phyloP scores from a whole-genome alignment of 2,329 filamentous ascomycete species.

The Sporothrix pallida region DNA sequence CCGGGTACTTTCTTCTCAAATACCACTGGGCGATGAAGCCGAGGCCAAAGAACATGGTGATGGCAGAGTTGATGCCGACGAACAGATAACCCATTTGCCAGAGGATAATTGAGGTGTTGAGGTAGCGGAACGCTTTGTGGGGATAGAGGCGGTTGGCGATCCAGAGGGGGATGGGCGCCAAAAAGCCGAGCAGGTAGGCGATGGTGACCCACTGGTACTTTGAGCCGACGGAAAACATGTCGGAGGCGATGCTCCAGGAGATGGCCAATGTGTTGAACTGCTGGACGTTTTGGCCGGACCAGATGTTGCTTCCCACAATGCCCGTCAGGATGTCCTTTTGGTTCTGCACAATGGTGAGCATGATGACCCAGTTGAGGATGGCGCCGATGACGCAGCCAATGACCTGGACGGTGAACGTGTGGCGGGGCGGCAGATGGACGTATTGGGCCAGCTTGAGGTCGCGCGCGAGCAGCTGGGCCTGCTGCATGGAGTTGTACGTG shows the following conservation, averaged over 20 bases:
- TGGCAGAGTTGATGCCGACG: slow-evolving; percentile 48
- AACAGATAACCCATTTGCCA: slow-evolving; percentile 41
- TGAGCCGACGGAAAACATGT: slow-evolving; percentile 59
- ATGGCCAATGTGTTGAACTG: slow-evolving; percentile 37
- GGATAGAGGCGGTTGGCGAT: slow-evolving; percentile 59
- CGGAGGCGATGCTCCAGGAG: slow-evolving; percentile 32
- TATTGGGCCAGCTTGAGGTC: slow-evolving; percentile 50
- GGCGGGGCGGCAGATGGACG: slow-evolving; percentile 48
- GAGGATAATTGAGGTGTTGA: slow-evolving; percentile 47
- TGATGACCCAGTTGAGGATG: slow-evolving; percentile 56
- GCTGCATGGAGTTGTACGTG: slow-evolving; percentile 45
- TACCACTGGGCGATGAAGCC: slow-evolving; percentile 45
- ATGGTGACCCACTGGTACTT: slow-evolving; percentile 70
- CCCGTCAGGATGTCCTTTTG: slow-evolving; percentile 46
- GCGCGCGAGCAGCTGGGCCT: slow-evolving; percentile 45
- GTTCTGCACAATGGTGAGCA: slow-evolving; percentile 46
- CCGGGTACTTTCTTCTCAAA: slow-evolving; percentile 45
- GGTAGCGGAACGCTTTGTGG: slow-evolving; percentile 68
- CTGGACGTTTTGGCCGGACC: slow-evolving; percentile 51
- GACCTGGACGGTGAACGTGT: slow-evolving; percentile 53
- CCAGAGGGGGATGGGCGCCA: slow-evolving; percentile 52
- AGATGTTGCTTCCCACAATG: slow-evolving; percentile 49
- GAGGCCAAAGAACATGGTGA: slow-evolving; percentile 42
- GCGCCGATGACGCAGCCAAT: slow-evolving; percentile 47
- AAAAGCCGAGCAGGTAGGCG: slow-evolving; percentile 51